Percentiles rank a stretch among this genome's conserved stretches.
These are phyloP conservation scores for Solanum tarijense DNA, from an alignment of 257 asterid species.

Conservation along the genomic window DNA sequence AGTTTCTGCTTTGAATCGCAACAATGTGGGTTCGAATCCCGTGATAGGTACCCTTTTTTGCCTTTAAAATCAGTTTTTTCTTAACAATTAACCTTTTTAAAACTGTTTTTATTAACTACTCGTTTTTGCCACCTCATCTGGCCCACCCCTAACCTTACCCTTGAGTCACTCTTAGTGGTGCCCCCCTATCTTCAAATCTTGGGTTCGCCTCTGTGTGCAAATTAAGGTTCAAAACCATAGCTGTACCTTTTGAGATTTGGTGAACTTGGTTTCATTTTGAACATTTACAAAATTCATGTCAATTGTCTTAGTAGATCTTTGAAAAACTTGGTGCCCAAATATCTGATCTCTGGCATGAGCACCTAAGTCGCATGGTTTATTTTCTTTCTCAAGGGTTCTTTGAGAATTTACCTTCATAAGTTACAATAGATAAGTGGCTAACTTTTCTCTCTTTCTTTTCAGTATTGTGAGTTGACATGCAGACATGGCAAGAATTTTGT, in stretches of 20 bases:
- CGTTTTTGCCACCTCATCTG: too few species aligned
- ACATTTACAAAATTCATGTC: neutral
- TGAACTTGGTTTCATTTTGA: neutral
- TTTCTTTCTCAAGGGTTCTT: neutral
- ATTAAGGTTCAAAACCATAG: neutral
- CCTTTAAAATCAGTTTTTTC: too few species aligned
- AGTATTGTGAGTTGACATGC: neutral
- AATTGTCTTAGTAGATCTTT: neutral
- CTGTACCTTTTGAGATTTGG: neutral
- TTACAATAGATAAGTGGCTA: neutral
- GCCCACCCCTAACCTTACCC: too few species aligned
- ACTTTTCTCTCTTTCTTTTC: neutral
- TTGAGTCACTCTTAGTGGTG: too few species aligned
- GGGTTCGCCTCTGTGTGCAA: neutral
- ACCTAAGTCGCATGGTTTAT: neutral
- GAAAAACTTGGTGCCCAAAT: neutral
- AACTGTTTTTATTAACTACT: too few species aligned
- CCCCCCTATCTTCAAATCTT: too few species aligned
- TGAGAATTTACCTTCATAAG: neutral
- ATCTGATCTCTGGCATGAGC: neutral
- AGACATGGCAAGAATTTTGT: neutral
- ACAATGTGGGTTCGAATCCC: too few species aligned
- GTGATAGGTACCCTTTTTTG: too few species aligned
- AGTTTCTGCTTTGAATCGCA: too few species aligned
- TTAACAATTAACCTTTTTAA: too few species aligned